Conservation (phyloP, 1,284 basidiomycete species). For the Cryptococcus floricola region DNA sequence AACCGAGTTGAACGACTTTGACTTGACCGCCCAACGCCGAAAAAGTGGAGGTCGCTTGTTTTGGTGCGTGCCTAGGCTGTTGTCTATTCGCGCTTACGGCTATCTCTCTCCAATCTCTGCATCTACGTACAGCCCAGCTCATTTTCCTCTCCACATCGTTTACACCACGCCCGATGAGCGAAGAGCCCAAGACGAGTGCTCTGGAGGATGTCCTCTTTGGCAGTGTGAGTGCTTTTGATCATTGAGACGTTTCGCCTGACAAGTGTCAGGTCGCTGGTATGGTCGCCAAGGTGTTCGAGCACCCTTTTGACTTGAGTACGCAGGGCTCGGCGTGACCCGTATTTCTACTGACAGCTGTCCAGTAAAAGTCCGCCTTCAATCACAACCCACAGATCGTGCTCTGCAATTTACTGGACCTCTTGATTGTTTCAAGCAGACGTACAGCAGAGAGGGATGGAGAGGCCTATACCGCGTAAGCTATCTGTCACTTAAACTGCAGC, state of each 20-base stretch:
- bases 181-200: slow-evolving; percentile 16
- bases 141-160: too few species aligned
- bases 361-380: slow-evolving; percentile 73
- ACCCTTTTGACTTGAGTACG: slow-evolving; percentile 72
- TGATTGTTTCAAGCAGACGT: slow-evolving; percentile 76
- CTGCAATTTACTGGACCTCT: slow-evolving; percentile 70
- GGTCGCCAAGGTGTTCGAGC: slow-evolving; percentile 75
- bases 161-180: slow-evolving; percentile 2
- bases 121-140: too few species aligned
- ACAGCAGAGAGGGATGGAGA: slow-evolving; percentile 66
- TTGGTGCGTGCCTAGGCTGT: too few species aligned
- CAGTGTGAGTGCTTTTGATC: slow-evolving; percentile 38
- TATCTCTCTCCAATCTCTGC: too few species aligned
- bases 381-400: slow-evolving; percentile 69
- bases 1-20: too few species aligned
- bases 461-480: slow-evolving; percentile 73
- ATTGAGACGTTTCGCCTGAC: neutral
- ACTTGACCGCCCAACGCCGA: too few species aligned
- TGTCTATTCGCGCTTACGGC: too few species aligned
- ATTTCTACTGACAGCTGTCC: neutral
- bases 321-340: slow-evolving; percentile 6
- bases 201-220: slow-evolving; percentile 54
- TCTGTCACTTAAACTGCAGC: neutral
- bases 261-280: slow-evolving; percentile 64
- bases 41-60: too few species aligned